Percentiles rank a stretch among this genome's conserved stretches.
These are phyloP conservation scores for Fraxinus excelsior DNA, from an alignment of 257 asterid genomes.

Conservation along the genomic window DNA sequence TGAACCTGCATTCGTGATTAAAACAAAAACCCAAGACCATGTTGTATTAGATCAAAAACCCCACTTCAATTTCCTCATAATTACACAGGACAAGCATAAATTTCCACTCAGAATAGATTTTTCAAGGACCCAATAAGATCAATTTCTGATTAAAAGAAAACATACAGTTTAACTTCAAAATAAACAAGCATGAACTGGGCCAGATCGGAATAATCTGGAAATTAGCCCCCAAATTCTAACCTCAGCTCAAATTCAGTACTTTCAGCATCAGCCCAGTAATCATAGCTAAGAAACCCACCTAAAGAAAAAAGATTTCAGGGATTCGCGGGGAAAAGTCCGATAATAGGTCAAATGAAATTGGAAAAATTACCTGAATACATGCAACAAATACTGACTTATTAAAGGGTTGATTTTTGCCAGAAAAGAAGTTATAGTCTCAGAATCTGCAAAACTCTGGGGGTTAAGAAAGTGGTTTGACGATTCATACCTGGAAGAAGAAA, in stretches of 20 bases:
- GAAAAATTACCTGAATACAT: conserved; percentile 10
- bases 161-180: conserved; percentile 18
- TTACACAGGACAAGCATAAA: conserved; percentile 11
- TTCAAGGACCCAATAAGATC: not conserved
- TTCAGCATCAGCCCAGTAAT: conserved; percentile 21
- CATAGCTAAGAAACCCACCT: conserved; percentile 21
- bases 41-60: conserved; percentile 9
- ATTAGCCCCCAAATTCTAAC: conserved; percentile 29
- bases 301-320: conserved; percentile 34
- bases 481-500: conserved; percentile 21
- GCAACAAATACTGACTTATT: conserved; percentile 22
- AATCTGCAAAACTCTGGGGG: conserved; percentile 15
- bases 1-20: conserved; percentile 27
- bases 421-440: conserved; percentile 15
- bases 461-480: conserved; percentile 19
- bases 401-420: not conserved
- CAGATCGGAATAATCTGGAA: conserved; percentile 35
- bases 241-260: conserved; percentile 32
- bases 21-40: conserved; percentile 4
- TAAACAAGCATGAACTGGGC: conserved; percentile 16
- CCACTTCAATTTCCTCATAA: conserved; percentile 18
- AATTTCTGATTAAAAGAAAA: not conserved
- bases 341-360: not conserved
- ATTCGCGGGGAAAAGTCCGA: conserved; percentile 19
- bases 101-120: conserved; percentile 11